Percentiles rank a stretch among this genome's conserved stretches.
Conservation (phyloP, 1,284 basidiomycete species). For the Rhodotorula sp. region DNA sequence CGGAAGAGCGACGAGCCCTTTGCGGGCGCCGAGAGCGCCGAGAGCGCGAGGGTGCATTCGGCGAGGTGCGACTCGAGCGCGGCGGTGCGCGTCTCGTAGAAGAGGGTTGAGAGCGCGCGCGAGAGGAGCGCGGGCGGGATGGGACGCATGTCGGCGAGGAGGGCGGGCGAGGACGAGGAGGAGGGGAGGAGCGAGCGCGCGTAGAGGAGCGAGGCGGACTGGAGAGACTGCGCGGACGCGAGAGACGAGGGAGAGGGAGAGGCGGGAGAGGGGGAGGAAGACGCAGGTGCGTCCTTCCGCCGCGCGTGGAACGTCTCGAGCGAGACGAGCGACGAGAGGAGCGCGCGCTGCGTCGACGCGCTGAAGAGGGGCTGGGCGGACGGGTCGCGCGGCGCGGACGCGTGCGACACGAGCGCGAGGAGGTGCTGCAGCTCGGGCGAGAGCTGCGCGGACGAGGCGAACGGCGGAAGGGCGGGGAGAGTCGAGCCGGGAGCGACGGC, state of each 20-base stretch:
- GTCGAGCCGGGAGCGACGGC: neutral
- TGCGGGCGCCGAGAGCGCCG: neutral
- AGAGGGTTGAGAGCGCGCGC: slow-evolving; percentile 1
- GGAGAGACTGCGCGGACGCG: slow-evolving; percentile 18
- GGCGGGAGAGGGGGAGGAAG: neutral
- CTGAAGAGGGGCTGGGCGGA: neutral
- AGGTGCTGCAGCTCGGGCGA: slow-evolving; percentile 25
- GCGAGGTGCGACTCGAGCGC: slow-evolving; percentile 35
- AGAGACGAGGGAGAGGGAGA: neutral
- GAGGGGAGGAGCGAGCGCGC: slow-evolving; percentile 8
- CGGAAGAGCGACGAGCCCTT: slow-evolving; percentile 28
- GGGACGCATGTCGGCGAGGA: neutral
- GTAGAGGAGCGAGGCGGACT: slow-evolving; percentile 22
- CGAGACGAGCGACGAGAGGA: slow-evolving; percentile 32
- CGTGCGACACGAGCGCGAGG: slow-evolving; percentile 20
- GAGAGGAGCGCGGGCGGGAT: neutral
- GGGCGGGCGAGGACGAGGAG: neutral
- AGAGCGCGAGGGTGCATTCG: slow-evolving; percentile 36
- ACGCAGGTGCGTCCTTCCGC: neutral
- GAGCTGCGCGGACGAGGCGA: neutral
- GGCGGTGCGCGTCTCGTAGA: slow-evolving; percentile 27
- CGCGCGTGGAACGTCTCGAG: slow-evolving; percentile 40
- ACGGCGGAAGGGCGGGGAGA: neutral
- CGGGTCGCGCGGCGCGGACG: neutral
- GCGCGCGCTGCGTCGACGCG: slow-evolving; percentile 28